Percentiles rank a stretch among this genome's conserved stretches.
These are phyloP conservation scores for Austropuccinia psidii DNA, from an alignment of 1,284 basidiomycete species.

Conservation along the genomic window DNA sequence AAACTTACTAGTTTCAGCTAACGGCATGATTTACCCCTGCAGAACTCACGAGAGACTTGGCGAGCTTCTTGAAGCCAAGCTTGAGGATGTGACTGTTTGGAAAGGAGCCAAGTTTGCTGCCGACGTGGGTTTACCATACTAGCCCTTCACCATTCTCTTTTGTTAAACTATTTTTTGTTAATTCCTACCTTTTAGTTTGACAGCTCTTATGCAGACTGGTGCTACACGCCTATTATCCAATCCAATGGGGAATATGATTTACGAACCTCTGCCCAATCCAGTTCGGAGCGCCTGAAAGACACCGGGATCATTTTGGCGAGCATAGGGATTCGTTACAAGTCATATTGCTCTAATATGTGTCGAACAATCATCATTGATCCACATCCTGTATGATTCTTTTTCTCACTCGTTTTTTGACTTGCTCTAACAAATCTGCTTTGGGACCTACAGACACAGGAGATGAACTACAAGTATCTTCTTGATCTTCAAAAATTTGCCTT, in stretches of 20 bases:
- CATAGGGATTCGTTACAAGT: conserved; percentile 84
- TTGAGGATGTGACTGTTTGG: conserved; percentile 64
- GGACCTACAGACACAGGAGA: conserved; percentile 65
- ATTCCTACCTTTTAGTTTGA: conserved; percentile 53
- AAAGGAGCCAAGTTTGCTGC: conserved; percentile 55
- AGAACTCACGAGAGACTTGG: conserved; percentile 72
- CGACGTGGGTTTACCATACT: conserved; percentile 11
- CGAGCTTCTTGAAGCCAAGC: conserved; percentile 70
- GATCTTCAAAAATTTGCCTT: conserved; percentile 71
- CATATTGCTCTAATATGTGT: conserved; percentile 83
- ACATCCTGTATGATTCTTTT: conserved; percentile 53
- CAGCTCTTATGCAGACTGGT: conserved; percentile 79
- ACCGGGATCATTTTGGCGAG: conserved; percentile 83
- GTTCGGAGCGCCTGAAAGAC: conserved; percentile 71
- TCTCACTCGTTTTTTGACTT: neutral
- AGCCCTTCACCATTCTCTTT: neutral
- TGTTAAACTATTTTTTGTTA: neutral
- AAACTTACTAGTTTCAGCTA: neutral
- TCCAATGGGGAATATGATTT: conserved; percentile 87
- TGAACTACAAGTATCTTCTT: conserved; percentile 69
- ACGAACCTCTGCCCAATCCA: conserved; percentile 74
- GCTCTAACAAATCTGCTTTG: neutral
- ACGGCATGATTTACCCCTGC: neutral
- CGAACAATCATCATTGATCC: conserved; percentile 94
- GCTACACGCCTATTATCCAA: conserved; percentile 91